A percentile compares a stretch with the other conserved stretches of the same genome.
These are phyloP conservation scores for Suillus fuscotomentosus DNA, from an alignment of 768 basidiomycete species.

Conservation along the genomic window DNA sequence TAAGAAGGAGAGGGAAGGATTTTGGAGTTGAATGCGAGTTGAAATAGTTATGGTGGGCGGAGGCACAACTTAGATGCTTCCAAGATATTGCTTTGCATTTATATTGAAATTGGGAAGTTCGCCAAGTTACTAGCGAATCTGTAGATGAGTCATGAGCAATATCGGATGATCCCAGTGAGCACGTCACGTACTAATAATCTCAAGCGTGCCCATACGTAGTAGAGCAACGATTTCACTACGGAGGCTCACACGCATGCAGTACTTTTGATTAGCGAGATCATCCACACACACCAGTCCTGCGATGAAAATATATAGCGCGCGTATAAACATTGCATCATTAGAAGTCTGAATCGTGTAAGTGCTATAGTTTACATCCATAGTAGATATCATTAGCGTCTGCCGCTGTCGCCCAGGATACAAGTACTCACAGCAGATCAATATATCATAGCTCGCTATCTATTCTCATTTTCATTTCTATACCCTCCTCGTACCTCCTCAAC, in stretches of 20 bases:
- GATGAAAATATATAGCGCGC: not conserved
- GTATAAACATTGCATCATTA: not conserved
- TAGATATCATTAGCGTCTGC: not conserved
- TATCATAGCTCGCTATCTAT: constrained; percentile 1
- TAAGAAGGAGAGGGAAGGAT: not conserved
- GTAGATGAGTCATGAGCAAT: not conserved
- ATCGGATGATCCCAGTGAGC: not conserved
- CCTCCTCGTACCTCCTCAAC: constrained; percentile 57
- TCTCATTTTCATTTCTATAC: constrained; percentile 13
- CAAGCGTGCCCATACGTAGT: not conserved
- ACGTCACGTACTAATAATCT: not conserved
- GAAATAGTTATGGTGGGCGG: not conserved
- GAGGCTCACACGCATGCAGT: not conserved
- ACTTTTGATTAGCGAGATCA: not conserved
- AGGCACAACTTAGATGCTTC: not conserved
- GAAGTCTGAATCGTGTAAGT: not conserved
- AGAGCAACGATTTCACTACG: not conserved
- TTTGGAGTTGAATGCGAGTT: not conserved
- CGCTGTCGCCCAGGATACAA: not conserved
- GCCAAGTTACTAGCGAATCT: not conserved
- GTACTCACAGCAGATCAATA: not conserved
- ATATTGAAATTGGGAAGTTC: not conserved
- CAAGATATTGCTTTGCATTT: not conserved
- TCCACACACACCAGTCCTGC: not conserved
- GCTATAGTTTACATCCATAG: not conserved